Percentiles rank a stretch among this genome's conserved stretches.
Conservation (phyloP, 805 yeast species). For the Sugiyamaella valdiviana region DNA sequence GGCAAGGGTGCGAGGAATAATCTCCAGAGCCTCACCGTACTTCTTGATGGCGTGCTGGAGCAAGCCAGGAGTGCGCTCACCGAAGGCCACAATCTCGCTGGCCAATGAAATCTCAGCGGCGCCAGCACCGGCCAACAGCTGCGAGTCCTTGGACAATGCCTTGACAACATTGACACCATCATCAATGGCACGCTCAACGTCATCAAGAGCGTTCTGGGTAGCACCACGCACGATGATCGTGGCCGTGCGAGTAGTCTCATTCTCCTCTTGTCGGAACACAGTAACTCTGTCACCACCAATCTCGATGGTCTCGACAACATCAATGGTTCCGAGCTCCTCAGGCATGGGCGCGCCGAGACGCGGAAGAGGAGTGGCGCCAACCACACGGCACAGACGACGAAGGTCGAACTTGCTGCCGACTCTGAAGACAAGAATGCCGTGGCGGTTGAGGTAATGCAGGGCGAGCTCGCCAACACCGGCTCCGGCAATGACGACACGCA, state of each 20-base stretch:
- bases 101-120: slow-evolving; percentile 87
- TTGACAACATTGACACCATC: slow-evolving; percentile 93
- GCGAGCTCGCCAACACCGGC: slow-evolving; percentile 90
- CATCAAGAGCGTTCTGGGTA: slow-evolving; percentile 87
- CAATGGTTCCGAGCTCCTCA: slow-evolving; percentile 86
- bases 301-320: slow-evolving; percentile 82
- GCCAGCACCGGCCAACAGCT: slow-evolving; percentile 93
- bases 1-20: slow-evolving; percentile 84
- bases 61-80: slow-evolving; percentile 91
- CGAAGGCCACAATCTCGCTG: slow-evolving; percentile 69
- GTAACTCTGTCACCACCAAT: slow-evolving; percentile 98
- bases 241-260: slow-evolving; percentile 67
- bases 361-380: slow-evolving; percentile 95
- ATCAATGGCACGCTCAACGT: slow-evolving; percentile 93
- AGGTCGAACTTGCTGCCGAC: slow-evolving; percentile 92
- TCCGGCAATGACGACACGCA: slow-evolving; percentile 88
- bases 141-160: slow-evolving; percentile 74
- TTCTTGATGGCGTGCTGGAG: slow-evolving; percentile 90
- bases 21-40: slow-evolving; percentile 91
- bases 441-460: slow-evolving; percentile 83
- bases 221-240: slow-evolving; percentile 95
- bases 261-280: slow-evolving; percentile 65
- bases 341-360: slow-evolving; percentile 92
- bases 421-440: slow-evolving; percentile 74
- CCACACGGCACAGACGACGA: slow-evolving; percentile 89